phyloP scores from a whole-genome alignment of 2,329 filamentous ascomycete genomes.

The Pseudogymnoascus sp. region DNA sequence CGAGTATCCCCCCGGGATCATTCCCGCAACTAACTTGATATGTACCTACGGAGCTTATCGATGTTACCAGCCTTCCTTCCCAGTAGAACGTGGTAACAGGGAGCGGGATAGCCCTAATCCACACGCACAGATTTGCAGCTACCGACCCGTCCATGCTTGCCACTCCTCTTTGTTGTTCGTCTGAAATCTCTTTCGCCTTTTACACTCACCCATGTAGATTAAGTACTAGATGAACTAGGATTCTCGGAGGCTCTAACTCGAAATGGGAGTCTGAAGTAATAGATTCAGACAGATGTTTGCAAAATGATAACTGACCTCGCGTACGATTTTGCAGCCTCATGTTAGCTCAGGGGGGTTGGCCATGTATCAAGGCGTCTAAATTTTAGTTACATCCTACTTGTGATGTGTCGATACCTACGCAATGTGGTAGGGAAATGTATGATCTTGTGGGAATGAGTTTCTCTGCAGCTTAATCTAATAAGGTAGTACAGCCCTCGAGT shows the following conservation, averaged over 20 bases:
- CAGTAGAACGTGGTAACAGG: not conserved
- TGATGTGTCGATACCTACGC: not conserved
- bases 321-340: not conserved
- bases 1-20: not conserved
- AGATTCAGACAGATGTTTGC: not conserved
- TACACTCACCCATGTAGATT: not conserved
- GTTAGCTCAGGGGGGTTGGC: not conserved
- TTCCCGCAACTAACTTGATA: not conserved
- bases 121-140: not conserved
- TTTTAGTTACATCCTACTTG: not conserved
- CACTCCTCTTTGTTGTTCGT: not conserved
- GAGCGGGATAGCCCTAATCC: not conserved
- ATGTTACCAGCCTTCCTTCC: not conserved
- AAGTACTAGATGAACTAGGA: not conserved
- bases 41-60: not conserved
- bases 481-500: not conserved
- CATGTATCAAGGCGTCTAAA: not conserved
- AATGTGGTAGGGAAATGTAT: not conserved
- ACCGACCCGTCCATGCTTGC: not conserved
- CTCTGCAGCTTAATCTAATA: not conserved
- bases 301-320: not conserved
- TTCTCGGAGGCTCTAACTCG: not conserved
- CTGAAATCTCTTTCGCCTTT: not conserved
- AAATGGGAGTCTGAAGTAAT: not conserved
- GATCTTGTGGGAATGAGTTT: not conserved